Conservation (phyloP, 495 filamentous ascomycete species). For the Aspergillus carlsbadensis region DNA sequence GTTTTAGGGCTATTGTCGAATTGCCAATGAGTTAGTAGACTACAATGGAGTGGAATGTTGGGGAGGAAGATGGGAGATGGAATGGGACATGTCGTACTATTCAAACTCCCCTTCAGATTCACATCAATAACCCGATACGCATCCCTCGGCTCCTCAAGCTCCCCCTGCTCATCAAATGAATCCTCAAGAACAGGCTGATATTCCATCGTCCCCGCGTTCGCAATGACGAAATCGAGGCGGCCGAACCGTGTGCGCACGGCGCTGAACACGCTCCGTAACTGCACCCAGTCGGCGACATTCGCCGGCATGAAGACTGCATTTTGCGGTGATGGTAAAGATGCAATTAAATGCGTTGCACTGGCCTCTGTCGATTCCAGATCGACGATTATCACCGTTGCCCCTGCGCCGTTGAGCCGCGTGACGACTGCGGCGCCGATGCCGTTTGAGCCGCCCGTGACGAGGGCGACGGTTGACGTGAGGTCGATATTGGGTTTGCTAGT, state of each 20-base stretch:
- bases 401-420: conserved; percentile 17
- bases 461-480: conserved; percentile 16
- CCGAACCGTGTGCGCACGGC: conserved; percentile 45
- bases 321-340: conserved; percentile 8
- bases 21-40: not conserved
- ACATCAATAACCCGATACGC: conserved; percentile 1
- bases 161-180: conserved; percentile 20
- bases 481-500: too few relatives aligned
- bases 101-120: not conserved
- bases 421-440: conserved; percentile 38
- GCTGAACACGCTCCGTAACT: conserved; percentile 51
- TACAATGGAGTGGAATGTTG: too few relatives aligned
- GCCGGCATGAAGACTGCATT: conserved; percentile 21
- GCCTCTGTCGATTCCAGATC: conserved; percentile 20
- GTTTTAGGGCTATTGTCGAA: not conserved
- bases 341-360: conserved; percentile 14
- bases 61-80: not conserved
- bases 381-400: conserved; percentile 28
- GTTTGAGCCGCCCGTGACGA: conserved; percentile 38
- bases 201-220: conserved; percentile 64
- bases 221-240: conserved; percentile 60
- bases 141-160: conserved; percentile 10
- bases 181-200: conserved; percentile 18
- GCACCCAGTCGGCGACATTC: conserved; percentile 25
- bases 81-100: not conserved